A percentile compares a stretch with the other conserved stretches of the same genome.
Conservation (phyloP, 1,284 basidiomycete species). For the Kalmanozyma brasiliensis region DNA sequence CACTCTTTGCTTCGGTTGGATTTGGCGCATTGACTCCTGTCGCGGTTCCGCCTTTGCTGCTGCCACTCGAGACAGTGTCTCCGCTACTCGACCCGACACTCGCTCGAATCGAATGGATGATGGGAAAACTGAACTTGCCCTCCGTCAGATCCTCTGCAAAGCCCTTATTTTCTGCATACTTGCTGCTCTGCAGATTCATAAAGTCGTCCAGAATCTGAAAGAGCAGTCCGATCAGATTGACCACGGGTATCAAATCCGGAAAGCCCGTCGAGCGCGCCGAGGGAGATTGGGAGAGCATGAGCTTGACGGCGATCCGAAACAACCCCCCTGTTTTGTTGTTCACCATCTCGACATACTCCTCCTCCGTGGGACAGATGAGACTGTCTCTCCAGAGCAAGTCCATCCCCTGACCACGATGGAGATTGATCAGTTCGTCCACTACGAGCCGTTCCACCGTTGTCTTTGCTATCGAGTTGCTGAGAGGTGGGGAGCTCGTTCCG, state of each 20-base stretch:
- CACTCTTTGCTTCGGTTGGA: constrained; percentile 2
- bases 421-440: constrained; percentile 78
- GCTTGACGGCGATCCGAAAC: constrained; percentile 88
- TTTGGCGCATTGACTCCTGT: constrained; percentile 11
- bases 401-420: constrained; percentile 94
- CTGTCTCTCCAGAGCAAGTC: constrained; percentile 95
- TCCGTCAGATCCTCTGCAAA: constrained; percentile 94
- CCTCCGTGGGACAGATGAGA: constrained; percentile 89
- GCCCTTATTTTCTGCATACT: constrained; percentile 92
- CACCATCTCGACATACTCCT: constrained; percentile 95
- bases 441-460: constrained; percentile 51
- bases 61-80: neutral
- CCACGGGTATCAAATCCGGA: constrained; percentile 75
- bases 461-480: constrained; percentile 7
- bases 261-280: neutral
- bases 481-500: constrained; percentile 4
- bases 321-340: constrained; percentile 98
- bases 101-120: constrained; percentile 83
- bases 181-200: constrained; percentile 86
- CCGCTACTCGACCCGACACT: constrained; percentile 13
- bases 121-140: constrained; percentile 94
- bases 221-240: constrained; percentile 91
- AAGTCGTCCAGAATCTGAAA: constrained; percentile 98
- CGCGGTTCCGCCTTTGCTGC: neutral
- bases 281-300: constrained; percentile 82